Conservation (phyloP, 179 eudicot genomes). For the Dionaea muscipula region DNA sequence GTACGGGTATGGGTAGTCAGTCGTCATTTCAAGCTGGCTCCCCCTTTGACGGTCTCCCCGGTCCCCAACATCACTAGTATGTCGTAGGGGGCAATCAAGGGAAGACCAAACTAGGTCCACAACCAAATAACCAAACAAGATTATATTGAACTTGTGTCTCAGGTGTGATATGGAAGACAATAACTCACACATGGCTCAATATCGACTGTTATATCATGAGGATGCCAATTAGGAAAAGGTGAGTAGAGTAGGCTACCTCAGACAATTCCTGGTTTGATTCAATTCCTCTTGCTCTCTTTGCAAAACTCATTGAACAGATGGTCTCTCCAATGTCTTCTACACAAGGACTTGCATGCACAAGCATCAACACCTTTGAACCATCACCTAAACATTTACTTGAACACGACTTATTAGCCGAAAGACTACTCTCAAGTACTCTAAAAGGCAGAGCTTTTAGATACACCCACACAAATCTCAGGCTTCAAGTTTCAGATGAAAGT, state of each 20-base stretch:
- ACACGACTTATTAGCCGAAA: background rate
- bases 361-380: slow-evolving; percentile 55
- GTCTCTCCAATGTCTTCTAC: slow-evolving; percentile 62
- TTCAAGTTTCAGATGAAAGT: no score
- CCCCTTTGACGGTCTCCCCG: no score
- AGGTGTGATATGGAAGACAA: background rate
- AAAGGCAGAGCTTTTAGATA: background rate
- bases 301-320: slow-evolving; percentile 52
- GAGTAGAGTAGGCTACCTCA: slow-evolving; percentile 21
- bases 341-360: slow-evolving; percentile 52
- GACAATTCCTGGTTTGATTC: slow-evolving; percentile 42
- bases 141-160: no score
- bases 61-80: no score
- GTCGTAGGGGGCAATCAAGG: no score
- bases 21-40: no score
- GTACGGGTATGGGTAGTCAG: no score
- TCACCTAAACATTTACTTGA: slow-evolving; percentile 27
- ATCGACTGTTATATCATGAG: no score
- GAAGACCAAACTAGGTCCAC: no score
- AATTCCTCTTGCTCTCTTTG: slow-evolving; percentile 55
- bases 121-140: no score
- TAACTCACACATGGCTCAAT: background rate
- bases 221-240: background rate
- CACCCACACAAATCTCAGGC: background rate
- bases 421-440: background rate